Base-by-base conservation (phyloP, 306 rosid genomes). In the Lathyrus oleraceus region DNA sequence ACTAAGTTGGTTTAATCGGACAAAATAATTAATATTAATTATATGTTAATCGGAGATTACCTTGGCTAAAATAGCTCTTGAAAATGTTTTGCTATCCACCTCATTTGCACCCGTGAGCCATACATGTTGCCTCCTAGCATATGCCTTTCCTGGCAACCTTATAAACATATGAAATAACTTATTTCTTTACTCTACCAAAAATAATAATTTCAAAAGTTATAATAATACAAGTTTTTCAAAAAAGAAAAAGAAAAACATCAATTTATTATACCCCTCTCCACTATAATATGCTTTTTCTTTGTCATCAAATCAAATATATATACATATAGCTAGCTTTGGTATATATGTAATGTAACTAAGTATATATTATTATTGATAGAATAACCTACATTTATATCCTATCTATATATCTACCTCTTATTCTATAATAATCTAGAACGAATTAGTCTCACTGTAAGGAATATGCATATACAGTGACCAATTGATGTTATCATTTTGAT, bases 31-130 rank as follows among this genome's bases (percentile, higher is more conserved):
- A 47, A 0, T 47, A 48, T 48, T 48, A 16, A 48, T 0, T 51
- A 51, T 51, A 11, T 9, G 12, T 0, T 19, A 51, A 51, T 51
- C 3, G 5, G 28, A 17, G 13, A 19, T 49, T 21, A 53, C 60
- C 99, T 95, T 95, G 48, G 99, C 99, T 69, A 91, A 86, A 82
- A 95, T 91, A 63, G 97, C 97, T 70, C 97, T 85, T 10, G 92
- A 86, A 79, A 95, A 95, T 44, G 77, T 86, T 82, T 91, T 89
- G 80, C 89, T 91, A 72, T 89, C 96, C 43, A 86, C 92, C 64
- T 95, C 92, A 73, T 91, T 87, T 40, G 97, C 96, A 16, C 95
- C 92, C 0, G 92, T 78, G 17, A 94, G 91, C 99, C 99, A 94
- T 19, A 94, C 77, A 60, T 91, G 99, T 42, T 89, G 88, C 79